Conservation (phyloP, 805 yeast genomes). For the Diddensiella transvaalensis region DNA sequence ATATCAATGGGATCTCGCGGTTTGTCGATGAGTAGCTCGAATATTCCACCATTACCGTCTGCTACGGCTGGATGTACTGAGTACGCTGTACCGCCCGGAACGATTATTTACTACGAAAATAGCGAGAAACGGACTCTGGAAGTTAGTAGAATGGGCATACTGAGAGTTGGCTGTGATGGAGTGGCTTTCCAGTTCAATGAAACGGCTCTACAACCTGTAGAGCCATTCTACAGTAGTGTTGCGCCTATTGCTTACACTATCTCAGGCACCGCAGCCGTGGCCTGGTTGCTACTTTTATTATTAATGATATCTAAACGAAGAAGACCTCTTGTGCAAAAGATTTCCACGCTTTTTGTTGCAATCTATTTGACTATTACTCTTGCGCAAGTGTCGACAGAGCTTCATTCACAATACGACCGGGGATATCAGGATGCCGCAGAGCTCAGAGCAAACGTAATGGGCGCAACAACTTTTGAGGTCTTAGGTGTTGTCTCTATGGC, state of each 20-base stretch:
- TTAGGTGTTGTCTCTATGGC: constrained; percentile 42
- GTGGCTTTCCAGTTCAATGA: background rate
- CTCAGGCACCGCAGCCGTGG: constrained; percentile 38
- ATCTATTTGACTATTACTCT: constrained; percentile 52
- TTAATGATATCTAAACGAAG: constrained; percentile 52
- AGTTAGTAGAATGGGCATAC: constrained; percentile 7
- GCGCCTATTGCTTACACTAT: constrained; percentile 34
- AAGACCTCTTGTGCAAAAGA: constrained; percentile 54
- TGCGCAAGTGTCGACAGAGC: constrained; percentile 41
- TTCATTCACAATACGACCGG: constrained; percentile 47
- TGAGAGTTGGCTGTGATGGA: constrained; percentile 9
- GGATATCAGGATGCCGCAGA: constrained; percentile 52
- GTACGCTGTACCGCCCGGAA: constrained; percentile 17
- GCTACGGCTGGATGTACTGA: background rate
- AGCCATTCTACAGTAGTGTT: constrained; percentile 32
- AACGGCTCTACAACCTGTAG: background rate
- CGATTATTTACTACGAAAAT: constrained; percentile 10
- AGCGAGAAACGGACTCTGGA: constrained; percentile 6
- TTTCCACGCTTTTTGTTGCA: constrained; percentile 58
- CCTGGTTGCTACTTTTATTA: constrained; percentile 68
- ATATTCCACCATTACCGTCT: no score
- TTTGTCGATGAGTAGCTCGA: no score
- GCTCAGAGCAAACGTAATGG: constrained; percentile 39
- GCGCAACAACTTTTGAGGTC: constrained; percentile 37
- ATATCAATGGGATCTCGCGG: no score